Evolutionary conservation across 306 rosid species (phyloP), one percentile per base, ranked within the genome.

Genomic region (Quercus engelmannii): DNA sequence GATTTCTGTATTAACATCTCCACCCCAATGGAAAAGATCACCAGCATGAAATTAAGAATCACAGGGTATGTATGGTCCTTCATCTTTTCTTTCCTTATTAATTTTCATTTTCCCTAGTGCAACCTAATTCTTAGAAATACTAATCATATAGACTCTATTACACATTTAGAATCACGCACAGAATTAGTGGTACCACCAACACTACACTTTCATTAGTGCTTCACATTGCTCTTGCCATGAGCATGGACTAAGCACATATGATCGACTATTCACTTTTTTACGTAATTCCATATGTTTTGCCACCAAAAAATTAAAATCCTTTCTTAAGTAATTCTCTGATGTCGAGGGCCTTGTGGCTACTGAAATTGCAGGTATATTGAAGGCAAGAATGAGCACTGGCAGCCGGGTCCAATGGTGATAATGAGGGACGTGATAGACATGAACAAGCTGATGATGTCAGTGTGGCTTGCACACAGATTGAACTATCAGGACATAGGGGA

Each of bases 1-100:
- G 87, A 80, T 74, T 83, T 86, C 77, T 83, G 80, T 38, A 56
- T 86, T 71, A 85, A 78, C 63, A 75, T 83, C 76, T 49, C 85
- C 43, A 86, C 89, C 68, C 85, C 89, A 52, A 21, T 23, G 79
- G 85, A 83, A 6, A 83, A 80, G 73, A 38, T 83, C 21, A 58
- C 77, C 74, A 23, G 71, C 25, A 38, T 83, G 74, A 81, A 81
- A 64, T 77, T 80, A 30, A 80, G 63, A 76, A 78, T 86, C 20
- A 58, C 10, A 76, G 72, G 74, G 87, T 84, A 72, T 46, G 55
- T 13, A 33, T 25, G 21, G 20, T 13, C 11, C 28, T 26, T 2
- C 28, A 43, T 14, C 10, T 35, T 0, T 54, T 4, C 14, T 59
- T 14, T 56, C 26, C 71, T 18, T 6, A 28, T 17, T 12, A 1